Evolutionary conservation across 345 rosid species (phyloP), one percentile per base, ranked within the genome.

Genomic region (Gossypium thurberi): DNA sequence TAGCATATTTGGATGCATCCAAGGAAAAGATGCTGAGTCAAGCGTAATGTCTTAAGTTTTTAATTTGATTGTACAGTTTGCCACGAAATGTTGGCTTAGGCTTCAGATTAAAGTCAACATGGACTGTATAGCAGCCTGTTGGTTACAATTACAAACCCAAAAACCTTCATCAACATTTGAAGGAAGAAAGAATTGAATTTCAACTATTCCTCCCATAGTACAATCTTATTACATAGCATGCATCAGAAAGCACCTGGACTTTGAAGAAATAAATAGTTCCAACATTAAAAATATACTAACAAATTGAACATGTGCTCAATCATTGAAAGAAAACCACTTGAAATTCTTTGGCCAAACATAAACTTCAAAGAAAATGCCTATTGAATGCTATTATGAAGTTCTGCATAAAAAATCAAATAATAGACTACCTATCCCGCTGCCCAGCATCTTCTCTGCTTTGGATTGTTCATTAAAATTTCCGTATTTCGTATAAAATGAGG

Each of bases 391-490:
- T 55, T 28, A 28, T 25, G 26, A 58, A 48, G 37, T 55, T 46
- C 50, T 11, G 14, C 47, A 37, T 63, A 37, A 73, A 68, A 70
- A n/a, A 52, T 42, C 14, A 69, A 18, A 23, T 57, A 80, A 76
- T 25, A 62, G 51, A 71, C 81, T 58, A 67, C 98, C 98, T 92
- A 85, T 88, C 72, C 98, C 98, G 47, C 89, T 53, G 9, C 98
- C 98, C 14, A 92, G 86, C 78, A 94, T 77, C 88, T 83, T 89
- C 60, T 92, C 89, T 69, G 79, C 94, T 77, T 87, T 92, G 59
- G 98, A 92, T 55, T 69, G 84, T 69, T 69, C 85, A 50, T 76
- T 51, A 8, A 70, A 70, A 74, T 87, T 81, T 52, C 75, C 59
- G 57, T 63, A 78, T 69, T 74, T 81, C 42, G 42, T 42, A 52